Conservation (phyloP, 176 grass and related monocot species). For the Sorghum bicolor region DNA sequence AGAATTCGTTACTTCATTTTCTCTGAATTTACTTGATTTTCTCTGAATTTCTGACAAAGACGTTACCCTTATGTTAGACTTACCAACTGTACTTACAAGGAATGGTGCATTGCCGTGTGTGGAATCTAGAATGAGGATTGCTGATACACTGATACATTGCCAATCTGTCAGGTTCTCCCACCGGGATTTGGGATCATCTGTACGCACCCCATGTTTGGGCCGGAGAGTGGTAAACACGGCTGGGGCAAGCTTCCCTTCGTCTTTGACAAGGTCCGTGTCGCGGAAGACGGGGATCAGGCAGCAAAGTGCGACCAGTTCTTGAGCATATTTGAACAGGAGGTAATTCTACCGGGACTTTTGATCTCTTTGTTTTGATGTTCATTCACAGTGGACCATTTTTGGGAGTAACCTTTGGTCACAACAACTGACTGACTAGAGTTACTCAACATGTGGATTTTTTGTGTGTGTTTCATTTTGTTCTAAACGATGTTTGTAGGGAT, state of each 20-base stretch:
- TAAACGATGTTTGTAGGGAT: constrained; percentile 38
- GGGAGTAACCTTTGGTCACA: not conserved
- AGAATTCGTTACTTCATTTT: not conserved
- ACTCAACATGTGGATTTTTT: not conserved
- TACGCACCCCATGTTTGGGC: constrained; percentile 74
- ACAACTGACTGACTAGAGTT: not conserved
- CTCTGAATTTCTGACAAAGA: not conserved
- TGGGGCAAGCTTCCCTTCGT: constrained; percentile 56
- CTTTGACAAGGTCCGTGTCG: constrained; percentile 63
- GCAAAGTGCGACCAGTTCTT: constrained; percentile 54
- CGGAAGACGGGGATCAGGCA: constrained; percentile 30
- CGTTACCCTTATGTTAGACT: not conserved
- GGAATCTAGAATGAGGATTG: not conserved
- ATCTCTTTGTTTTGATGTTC: not conserved
- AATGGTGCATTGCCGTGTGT: not conserved
- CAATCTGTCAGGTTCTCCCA: constrained; percentile 48
- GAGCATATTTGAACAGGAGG: constrained; percentile 65
- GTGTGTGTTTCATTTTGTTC: not conserved
- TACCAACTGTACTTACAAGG: not conserved
- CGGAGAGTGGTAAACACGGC: constrained; percentile 65
- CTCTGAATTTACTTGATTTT: not conserved
- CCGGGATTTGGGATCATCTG: constrained; percentile 52
- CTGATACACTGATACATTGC: not conserved
- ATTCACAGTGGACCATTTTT: not conserved
- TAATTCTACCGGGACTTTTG: not conserved